phyloP scores from a whole-genome alignment of 1,284 basidiomycete genomes.

The Termitomyces sp. region DNA sequence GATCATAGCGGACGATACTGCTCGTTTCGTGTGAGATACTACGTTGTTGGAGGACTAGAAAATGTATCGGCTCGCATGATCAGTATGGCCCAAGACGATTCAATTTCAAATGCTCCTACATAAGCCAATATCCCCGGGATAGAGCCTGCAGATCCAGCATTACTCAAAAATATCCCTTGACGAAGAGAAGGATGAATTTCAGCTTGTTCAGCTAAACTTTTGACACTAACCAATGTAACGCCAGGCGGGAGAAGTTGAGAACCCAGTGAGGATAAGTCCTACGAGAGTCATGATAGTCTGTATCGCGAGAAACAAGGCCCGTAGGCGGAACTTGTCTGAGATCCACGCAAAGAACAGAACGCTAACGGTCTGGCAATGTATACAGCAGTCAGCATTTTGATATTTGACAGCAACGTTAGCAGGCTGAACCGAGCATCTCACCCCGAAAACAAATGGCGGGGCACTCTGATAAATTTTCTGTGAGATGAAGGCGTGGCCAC shows the following conservation, averaged over 20 bases:
- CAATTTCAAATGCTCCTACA: slow-evolving; percentile 24
- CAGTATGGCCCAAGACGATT: neutral
- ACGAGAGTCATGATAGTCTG: slow-evolving; percentile 34
- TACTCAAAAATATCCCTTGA: slow-evolving; percentile 38
- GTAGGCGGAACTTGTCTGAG: slow-evolving; percentile 37
- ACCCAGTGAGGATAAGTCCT: slow-evolving; percentile 37
- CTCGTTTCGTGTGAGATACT: slow-evolving; percentile 40
- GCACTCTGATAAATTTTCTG: slow-evolving; percentile 30
- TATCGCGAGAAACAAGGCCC: slow-evolving; percentile 36
- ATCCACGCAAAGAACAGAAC: slow-evolving; percentile 38
- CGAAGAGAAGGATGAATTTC: slow-evolving; percentile 2
- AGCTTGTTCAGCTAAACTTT: neutral
- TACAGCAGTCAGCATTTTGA: neutral
- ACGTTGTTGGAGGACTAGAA: slow-evolving; percentile 41
- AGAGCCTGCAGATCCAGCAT: slow-evolving; percentile 37
- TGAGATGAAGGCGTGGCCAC: neutral
- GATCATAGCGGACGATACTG: slow-evolving; percentile 38
- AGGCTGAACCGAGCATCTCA: slow-evolving; percentile 18
- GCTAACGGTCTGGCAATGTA: slow-evolving; percentile 28
- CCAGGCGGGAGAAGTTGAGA: slow-evolving; percentile 27
- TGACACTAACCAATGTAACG: slow-evolving; percentile 35
- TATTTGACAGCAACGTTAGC: neutral
- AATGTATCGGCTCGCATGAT: slow-evolving; percentile 3
- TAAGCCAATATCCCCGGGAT: slow-evolving; percentile 45
- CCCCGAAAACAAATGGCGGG: slow-evolving; percentile 42